phyloP scores from a whole-genome alignment of 768 basidiomycete species.

The Ramaria sp. region DNA sequence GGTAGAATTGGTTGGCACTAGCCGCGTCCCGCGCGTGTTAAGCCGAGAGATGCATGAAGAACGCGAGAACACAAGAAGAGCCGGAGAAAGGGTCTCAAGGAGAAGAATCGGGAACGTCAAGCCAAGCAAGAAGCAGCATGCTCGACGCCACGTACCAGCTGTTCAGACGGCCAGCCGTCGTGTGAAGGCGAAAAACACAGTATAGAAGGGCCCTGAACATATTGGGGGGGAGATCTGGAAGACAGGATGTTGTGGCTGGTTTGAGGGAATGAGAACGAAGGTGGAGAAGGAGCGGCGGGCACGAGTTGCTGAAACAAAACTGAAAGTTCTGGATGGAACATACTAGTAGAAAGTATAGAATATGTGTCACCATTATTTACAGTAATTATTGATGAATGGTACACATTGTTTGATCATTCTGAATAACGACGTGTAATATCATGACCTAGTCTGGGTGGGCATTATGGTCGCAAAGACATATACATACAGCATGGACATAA shows the following conservation, averaged over 20 bases:
- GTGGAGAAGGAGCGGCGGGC: constrained; percentile 89
- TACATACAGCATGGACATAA: background rate
- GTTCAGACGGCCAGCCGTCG: constrained; percentile 15
- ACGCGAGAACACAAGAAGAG: constrained; percentile 78
- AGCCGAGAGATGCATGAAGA: constrained; percentile 82
- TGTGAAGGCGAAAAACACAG: constrained; percentile 16
- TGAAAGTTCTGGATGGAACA: constrained; percentile 32
- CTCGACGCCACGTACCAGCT: constrained; percentile 24
- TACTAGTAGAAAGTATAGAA: background rate
- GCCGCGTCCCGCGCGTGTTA: constrained; percentile 70
- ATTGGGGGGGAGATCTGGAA: constrained; percentile 69
- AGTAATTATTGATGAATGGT: too few species aligned
- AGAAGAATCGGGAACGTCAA: constrained; percentile 76
- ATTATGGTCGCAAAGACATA: background rate
- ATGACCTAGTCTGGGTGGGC: background rate
- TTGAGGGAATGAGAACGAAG: constrained; percentile 86
- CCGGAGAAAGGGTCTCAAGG: constrained; percentile 72
- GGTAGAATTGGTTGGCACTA: constrained; percentile 91
- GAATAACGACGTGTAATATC: too few species aligned
- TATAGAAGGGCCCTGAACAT: constrained; percentile 42
- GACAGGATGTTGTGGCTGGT: constrained; percentile 55
- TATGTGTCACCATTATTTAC: too few species aligned
- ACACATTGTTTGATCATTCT: too few species aligned
- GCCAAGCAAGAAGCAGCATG: constrained; percentile 40
- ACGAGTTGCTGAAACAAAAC: constrained; percentile 83